These are phyloP conservation scores for Glycyrrhiza uralensis DNA, from an alignment of 306 rosid species.

Conservation along the genomic window DNA sequence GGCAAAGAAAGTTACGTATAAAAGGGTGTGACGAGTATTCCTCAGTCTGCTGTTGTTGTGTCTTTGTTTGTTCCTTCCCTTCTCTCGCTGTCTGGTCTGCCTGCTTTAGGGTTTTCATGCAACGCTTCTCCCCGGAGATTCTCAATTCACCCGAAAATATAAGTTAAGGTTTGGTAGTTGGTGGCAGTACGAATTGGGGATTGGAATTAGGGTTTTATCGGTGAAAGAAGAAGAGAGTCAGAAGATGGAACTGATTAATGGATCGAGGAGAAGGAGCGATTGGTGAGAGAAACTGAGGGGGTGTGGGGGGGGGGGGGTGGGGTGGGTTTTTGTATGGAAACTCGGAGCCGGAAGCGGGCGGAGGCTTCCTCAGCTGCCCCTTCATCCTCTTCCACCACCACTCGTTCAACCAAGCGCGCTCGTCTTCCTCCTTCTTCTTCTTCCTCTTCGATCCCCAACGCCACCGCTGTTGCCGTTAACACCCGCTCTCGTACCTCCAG, in stretches of 20 bases:
- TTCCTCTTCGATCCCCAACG: constrained; percentile 25
- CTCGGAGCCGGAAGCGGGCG: constrained; percentile 99
- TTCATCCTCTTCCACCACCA: constrained; percentile 65
- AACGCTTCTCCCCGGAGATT: not conserved
- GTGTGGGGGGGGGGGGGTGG: too few relatives aligned
- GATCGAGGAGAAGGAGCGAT: constrained; percentile 45
- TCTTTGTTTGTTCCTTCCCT: not conserved
- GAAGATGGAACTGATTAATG: constrained; percentile 30
- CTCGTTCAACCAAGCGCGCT: constrained; percentile 69
- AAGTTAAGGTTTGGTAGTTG: too few relatives aligned
- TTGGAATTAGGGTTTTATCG: constrained; percentile 37
- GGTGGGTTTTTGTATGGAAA: constrained; percentile 92
- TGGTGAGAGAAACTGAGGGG: constrained; percentile 45
- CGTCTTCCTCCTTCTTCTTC: constrained; percentile 45
- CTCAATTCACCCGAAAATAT: not conserved
- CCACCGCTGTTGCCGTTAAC: constrained; percentile 17
- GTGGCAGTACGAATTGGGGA: constrained; percentile 14
- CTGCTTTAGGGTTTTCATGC: constrained; percentile 44
- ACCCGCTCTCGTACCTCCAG: constrained; percentile 74
- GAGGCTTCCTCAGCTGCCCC: constrained; percentile 99
- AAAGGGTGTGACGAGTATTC: not conserved
- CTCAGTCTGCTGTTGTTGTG: not conserved
- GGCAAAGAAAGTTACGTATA: constrained; percentile 14
- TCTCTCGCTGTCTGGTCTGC: too few relatives aligned
- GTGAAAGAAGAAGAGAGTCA: not conserved